Evolutionary conservation across 192 early-diverging fungal species (phyloP), one percentile per base, ranked within the genome.

Genomic region (Backusella mclennaniae): DNA sequence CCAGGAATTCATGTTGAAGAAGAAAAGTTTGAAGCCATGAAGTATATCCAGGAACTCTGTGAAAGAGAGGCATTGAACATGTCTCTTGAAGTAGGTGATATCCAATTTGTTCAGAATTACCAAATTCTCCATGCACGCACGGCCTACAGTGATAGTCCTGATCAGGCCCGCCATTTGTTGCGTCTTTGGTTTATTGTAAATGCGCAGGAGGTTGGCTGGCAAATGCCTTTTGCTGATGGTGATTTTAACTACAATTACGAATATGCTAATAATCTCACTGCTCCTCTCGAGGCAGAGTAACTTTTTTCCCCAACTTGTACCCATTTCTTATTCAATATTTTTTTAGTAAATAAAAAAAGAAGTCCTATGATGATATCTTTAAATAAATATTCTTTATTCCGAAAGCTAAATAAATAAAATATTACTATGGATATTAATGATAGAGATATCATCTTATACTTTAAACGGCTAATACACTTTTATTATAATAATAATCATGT

Each of bases 61-160:
- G 74, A 82, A 36, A 39, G 69, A 19, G 74, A 84, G 63, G 71
- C 73, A 29, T 68, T 81, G 21, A 71, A 82, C 44, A 78, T 79
- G 75, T 52, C 69, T 4, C 56, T 84, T 19, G 53, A 77, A 53
- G 42, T 75, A 17, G 83, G 83, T 7, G 83, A 84, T 26, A 81
- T 84, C 33, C 82, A 83, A 39, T 79, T 82, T 52, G 76, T 81
- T 17, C 83, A 84, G 19, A 84, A 84, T 44, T 80, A 84, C 52
- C 76, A 80, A 35, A 59, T 84, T 14, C 56, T 84, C n/a, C 83
- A 84, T 66, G 83, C 83, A 35, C 71, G 83, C 11, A 77, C 68
- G 9, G 81, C 76, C 3, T 84, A 81, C 35, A 31, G 12, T 6
- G 80, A 81, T 66, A 36, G 26, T 0, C 73, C 38, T 26, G 80